Evolutionary conservation across 2,329 filamentous ascomycete genomes (phyloP).

Genomic region (Cordyceps cateniannulata): DNA sequence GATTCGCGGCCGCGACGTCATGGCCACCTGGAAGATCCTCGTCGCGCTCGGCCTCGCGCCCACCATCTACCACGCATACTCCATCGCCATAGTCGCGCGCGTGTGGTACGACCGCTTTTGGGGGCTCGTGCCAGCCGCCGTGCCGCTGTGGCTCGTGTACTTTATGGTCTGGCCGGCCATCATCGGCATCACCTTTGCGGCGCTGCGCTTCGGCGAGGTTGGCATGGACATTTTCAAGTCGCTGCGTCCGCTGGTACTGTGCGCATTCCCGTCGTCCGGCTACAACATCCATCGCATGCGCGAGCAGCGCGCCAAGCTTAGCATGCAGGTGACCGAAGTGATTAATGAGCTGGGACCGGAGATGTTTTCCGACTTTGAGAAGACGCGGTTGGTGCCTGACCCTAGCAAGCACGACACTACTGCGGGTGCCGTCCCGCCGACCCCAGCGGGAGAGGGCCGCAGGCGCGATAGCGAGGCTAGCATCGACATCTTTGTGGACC

Average conservation of each 20-base stretch:
- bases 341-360: conserved; percentile 96
- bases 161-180: conserved; percentile 73
- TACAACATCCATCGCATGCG: conserved; percentile 79
- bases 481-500: conserved; percentile 29
- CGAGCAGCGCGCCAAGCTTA: conserved; percentile 64
- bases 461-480: conserved; percentile 46
- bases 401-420: conserved; percentile 30
- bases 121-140: conserved; percentile 72
- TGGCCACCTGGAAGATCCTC: conserved; percentile 89
- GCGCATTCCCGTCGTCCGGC: conserved; percentile 74
- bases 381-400: conserved; percentile 61
- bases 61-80: conserved; percentile 76
- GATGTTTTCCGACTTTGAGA: conserved; percentile 94
- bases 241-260: conserved; percentile 77
- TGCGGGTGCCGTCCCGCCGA: conserved; percentile 20
- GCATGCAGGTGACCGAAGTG: conserved; percentile 75
- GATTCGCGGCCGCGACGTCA: conserved; percentile 79
- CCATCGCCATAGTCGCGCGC: conserved; percentile 65
- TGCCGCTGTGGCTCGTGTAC: conserved; percentile 73
- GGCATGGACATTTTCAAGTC: conserved; percentile 99
- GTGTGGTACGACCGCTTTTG: conserved; percentile 75
- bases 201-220: conserved; percentile 91
- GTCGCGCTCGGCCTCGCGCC: conserved; percentile 82
- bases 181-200: conserved; percentile 83
- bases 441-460: conserved; percentile 28